Evolutionary conservation across 2,329 filamentous ascomycete species (phyloP), one percentile per base, ranked within the genome.

Genomic region (Ceratocystis cacaofunesta): DNA sequence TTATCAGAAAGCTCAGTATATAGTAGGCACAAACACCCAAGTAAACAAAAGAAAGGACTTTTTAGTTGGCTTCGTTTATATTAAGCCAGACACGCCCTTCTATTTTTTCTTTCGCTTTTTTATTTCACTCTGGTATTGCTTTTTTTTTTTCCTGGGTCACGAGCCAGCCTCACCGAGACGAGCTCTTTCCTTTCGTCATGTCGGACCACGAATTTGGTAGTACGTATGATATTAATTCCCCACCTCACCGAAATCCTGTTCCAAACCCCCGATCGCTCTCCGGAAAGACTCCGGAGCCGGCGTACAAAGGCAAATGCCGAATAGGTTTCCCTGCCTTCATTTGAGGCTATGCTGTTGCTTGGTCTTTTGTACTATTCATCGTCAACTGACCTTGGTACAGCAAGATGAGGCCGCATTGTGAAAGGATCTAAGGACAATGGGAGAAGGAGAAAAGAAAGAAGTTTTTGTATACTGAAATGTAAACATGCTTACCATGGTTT

Each of bases 121-220:
- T 50, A 60, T 25, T 25, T 48, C 12, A 44, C 32, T 43, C 36
- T 41, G 36, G 36, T 43, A 22, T 44, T 64, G 6, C 22, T 22
- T 10, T 15, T n/a, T n/a, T 58, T 44, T 28, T 58, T 64, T 46
- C 46, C 46, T 15, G 36, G 41, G 30, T 62, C 17, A 46, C 17
- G 25, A 32, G 19, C 10, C 10, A 5, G 7, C 30, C 55, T 36
- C 28, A 58, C 28, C 28, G 28, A 58, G 55, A 58, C 36, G 36
- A 15, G 55, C 12, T 32, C 6, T 50, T 32, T 44, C 48, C 32
- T 15, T 41, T 60, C 70, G 76, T 58, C 68, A 86, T 86, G 84
- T 86, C 84, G 66, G 84, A 86, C 71, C 81, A 85, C 74, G 84
- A 86, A 73, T 84, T 85, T 76, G 80, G 79, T 75, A 80, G 84